These are phyloP conservation scores for Xylaria sp. DNA, from an alignment of 2,329 filamentous ascomycete genomes.

Conservation along the genomic window DNA sequence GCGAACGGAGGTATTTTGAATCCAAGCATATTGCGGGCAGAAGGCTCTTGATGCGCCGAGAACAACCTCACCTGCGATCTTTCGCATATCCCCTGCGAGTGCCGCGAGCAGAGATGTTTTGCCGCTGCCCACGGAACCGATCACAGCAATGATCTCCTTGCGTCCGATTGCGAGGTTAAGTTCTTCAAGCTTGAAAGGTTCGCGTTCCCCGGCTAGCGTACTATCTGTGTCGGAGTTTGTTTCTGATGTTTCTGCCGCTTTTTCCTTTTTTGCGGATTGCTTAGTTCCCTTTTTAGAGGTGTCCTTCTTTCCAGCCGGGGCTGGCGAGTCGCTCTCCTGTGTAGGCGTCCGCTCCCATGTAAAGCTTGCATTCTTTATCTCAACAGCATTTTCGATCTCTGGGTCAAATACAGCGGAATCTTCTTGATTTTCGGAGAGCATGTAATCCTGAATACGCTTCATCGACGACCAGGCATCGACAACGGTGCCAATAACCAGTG, in stretches of 20 bases:
- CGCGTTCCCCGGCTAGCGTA: conserved; percentile 66
- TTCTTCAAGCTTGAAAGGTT: conserved; percentile 78
- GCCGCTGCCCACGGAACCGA: conserved; percentile 87
- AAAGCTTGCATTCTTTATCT: conserved; percentile 78
- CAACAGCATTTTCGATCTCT: conserved; percentile 75
- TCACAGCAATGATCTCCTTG: conserved; percentile 85
- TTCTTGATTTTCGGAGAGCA: conserved; percentile 84
- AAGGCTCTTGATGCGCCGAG: conserved; percentile 86
- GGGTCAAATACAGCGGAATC: conserved; percentile 71
- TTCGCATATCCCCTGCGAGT: conserved; percentile 92
- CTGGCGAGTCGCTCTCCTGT: conserved; percentile 61
- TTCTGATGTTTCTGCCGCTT: conserved; percentile 52
- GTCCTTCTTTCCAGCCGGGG: conserved; percentile 63
- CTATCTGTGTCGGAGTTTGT: conserved; percentile 64
- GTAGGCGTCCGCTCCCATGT: conserved; percentile 83
- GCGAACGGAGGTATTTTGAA: conserved; percentile 87
- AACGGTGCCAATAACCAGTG: conserved; percentile 86
- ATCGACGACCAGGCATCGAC: conserved; percentile 90
- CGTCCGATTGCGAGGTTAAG: conserved; percentile 75
- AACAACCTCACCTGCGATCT: conserved; percentile 77
- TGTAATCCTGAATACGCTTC: conserved; percentile 85
- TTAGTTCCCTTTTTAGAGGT: conserved; percentile 54
- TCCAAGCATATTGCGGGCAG: conserved; percentile 97
- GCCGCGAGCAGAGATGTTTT: conserved; percentile 92
- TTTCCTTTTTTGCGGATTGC: conserved; percentile 39